A percentile compares a stretch with the other conserved stretches of the same genome.
phyloP scores from a whole-genome alignment of 1,284 basidiomycete species.

The Melampsora abietis-canadensis region DNA sequence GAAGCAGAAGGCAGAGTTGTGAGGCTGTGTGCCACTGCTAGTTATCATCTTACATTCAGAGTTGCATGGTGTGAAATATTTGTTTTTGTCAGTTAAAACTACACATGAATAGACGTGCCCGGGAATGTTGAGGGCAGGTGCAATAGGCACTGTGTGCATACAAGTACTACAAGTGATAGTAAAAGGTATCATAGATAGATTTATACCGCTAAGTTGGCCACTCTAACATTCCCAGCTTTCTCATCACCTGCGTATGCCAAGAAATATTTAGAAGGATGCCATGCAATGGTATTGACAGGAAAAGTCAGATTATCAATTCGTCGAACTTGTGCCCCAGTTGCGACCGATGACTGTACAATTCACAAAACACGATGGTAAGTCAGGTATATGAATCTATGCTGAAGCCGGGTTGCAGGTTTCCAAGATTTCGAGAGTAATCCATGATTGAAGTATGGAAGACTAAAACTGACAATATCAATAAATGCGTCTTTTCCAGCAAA shows the following conservation, averaged over 20 bases:
- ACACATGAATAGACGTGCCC: not conserved
- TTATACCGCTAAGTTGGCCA: conserved; percentile 16
- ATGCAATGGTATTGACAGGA: conserved; percentile 48
- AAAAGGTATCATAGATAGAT: conserved; percentile 1
- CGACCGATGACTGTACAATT: not conserved
- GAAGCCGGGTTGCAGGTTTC: too few species aligned
- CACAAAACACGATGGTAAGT: too few species aligned
- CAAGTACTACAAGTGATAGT: too few species aligned
- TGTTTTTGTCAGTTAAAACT: not conserved
- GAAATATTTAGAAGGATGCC: conserved; percentile 48
- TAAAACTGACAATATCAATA: conserved; percentile 45
- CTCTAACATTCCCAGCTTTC: conserved; percentile 38
- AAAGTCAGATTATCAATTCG: conserved; percentile 43
- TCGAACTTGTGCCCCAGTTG: conserved; percentile 41
- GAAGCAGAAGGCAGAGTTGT: too few species aligned
- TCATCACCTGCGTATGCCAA: conserved; percentile 50
- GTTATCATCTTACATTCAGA: too few species aligned
- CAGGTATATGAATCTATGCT: too few species aligned
- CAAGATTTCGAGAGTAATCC: too few species aligned
- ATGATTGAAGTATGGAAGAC: not conserved
- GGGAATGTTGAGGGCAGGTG: too few species aligned
- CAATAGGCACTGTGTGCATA: too few species aligned
- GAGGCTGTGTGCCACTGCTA: too few species aligned
- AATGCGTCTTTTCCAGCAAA: conserved; percentile 50
- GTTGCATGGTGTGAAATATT: too few species aligned